phyloP scores from a whole-genome alignment of 2,329 filamentous ascomycete genomes.

The Talaromyces sp. region DNA sequence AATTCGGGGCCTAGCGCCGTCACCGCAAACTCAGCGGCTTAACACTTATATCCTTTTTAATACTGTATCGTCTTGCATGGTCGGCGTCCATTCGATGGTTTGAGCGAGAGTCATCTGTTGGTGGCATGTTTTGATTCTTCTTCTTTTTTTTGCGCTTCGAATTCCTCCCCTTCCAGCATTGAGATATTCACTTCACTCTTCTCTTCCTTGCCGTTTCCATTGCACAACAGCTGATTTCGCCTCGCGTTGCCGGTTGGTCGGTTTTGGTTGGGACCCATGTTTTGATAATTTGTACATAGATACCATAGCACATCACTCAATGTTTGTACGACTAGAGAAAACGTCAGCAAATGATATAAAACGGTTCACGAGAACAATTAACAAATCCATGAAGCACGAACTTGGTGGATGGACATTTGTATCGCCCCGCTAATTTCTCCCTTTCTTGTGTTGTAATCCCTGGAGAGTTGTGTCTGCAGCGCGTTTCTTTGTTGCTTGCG shows the following conservation, averaged over 20 bases:
- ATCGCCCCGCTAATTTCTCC: conserved; percentile 17
- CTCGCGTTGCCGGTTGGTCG: neutral
- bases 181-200: neutral
- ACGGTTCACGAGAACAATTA: neutral
- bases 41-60: conserved; percentile 1
- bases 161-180: conserved; percentile 5
- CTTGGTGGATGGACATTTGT: neutral
- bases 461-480: conserved; percentile 25
- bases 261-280: conserved; percentile 1
- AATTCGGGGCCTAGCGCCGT: conserved; percentile 27
- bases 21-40: conserved; percentile 24
- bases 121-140: neutral
- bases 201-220: neutral
- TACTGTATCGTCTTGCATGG: conserved; percentile 21
- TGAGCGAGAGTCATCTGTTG: conserved; percentile 7
- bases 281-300: conserved; percentile 36
- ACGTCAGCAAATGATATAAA: conserved; percentile 23
- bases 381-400: neutral
- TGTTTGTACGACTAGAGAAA: conserved; percentile 34
- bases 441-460: conserved; percentile 23
- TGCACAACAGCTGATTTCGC: neutral
- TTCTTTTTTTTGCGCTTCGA: conserved; percentile 7
- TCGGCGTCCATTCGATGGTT: conserved; percentile 12
- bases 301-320: conserved; percentile 17
- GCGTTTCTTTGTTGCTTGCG: conserved; percentile 14